Base-by-base conservation (phyloP, 1,284 basidiomycete genomes). In the Puccinia polysora region DNA sequence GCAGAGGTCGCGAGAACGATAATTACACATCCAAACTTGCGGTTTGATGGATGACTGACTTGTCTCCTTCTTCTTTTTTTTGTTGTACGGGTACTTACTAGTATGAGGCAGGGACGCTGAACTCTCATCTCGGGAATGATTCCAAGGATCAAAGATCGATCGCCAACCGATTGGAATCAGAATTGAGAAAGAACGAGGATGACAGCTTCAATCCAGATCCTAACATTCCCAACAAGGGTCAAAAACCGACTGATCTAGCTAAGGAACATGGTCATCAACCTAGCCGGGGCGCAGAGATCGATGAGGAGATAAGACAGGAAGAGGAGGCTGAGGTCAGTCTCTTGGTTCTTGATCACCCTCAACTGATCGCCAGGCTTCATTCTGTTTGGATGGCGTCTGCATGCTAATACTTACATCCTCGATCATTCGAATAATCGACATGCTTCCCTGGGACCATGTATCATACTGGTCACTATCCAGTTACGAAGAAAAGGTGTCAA, bases 231-330 rank as follows among this genome's bases (percentile, higher is more conserved):
- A 47, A 70, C 23, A 70, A 70, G 40, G 67, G 43, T 3, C 55
- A 70, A 62, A 62, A 49, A 32, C 55, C 56, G 25, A 70, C 67
- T 23, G 55, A 60, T 28, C 56, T 65, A 32, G 47, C 71, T 2
- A 64, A 58, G 34, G 56, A 75, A 20, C 67, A 79, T 58, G 78
- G 78, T 32, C 78, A 79, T 74, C 65, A 77, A 62, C 78, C 78
- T 4, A 69, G 62, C 2, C 72, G 74, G 4, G 78, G 78, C 15
- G 78, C 78, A 23, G 74, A 75, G 71, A 77, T 79, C 43, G 78
- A 79, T 64, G 77, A 78, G 49, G 70, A 76, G 71, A 75, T 79
- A 64, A 75, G 77, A 71, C 67, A 75, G 65, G 77, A 79, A 67
- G 78, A 79, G 52, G 67, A 70, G 30, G 56, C 55, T 12, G 45